Base-by-base conservation (phyloP, 495 filamentous ascomycete species). In the Massariosphaeria phaeospora region DNA sequence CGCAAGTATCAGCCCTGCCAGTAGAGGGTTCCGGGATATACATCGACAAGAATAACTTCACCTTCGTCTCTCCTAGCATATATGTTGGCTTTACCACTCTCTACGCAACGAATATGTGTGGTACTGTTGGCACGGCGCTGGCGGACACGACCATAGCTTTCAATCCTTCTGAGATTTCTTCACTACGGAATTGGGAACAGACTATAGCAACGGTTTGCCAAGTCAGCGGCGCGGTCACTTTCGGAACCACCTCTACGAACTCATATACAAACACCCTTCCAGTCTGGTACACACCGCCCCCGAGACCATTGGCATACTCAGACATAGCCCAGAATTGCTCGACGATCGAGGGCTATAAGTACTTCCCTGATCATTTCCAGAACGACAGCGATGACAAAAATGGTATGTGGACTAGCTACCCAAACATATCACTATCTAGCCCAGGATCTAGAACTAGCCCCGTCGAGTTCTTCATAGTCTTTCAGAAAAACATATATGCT, bases 271-370 rank as follows among this genome's bases (percentile, higher is more conserved):
- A n/a, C n/a, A n/a, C n/a, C n/a, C n/a, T n/a, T n/a, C n/a, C n/a
- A n/a, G n/a, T n/a, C n/a, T n/a, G n/a, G n/a, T n/a, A n/a, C 23
- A 38, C 10, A 20, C 21, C 33, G 5, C 11, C 30, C 10, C 45
- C 45, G 20, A 24, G 13, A 25, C 36, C 46, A 13, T 26, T 57
- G 35, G 45, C 24, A 11, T 52, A 27, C 21, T 17, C 55, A n/a
- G 48, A 52, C 25, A 13, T 59, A 9, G 55, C 38, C 13, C 55
- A 59, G 31, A 42, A 59, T 23, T 59, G 55, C 39, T 59, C 55
- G 0, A 45, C 47, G 13, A 52, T 59, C 9, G 7, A 10, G 11
- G 55, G 55, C 21, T 59, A 59, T 30, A 46, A 45, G 17, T 59
- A 36, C 40, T 52, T 52, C 24, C 15, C 46, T 6, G 40, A n/a